phyloP scores from a whole-genome alignment of 306 rosid genomes.

The Arachis hypogaea region DNA sequence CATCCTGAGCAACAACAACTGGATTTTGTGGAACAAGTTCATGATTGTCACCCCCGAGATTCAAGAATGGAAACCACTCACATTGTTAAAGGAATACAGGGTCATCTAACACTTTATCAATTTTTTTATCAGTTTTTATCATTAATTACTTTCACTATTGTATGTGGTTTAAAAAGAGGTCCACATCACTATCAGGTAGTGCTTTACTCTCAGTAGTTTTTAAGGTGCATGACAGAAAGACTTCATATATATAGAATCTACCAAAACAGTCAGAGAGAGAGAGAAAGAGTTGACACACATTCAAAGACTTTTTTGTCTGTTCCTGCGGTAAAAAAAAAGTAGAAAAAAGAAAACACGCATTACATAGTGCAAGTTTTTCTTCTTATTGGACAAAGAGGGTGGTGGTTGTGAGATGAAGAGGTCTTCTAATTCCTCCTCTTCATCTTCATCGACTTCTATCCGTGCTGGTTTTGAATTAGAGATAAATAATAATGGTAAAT shows the following conservation, averaged over 20 bases:
- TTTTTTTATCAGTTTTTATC: too few relatives aligned
- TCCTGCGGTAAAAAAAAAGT: not conserved
- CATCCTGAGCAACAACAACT: too few relatives aligned
- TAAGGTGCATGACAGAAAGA: too few relatives aligned
- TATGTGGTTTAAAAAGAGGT: too few relatives aligned
- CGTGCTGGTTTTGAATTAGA: constrained; percentile 37
- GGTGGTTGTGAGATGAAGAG: constrained; percentile 58
- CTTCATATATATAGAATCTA: constrained; percentile 18
- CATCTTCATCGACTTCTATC: constrained; percentile 53
- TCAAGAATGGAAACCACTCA: too few relatives aligned
- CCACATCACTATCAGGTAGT: too few relatives aligned
- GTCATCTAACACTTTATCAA: too few relatives aligned
- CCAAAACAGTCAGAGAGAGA: constrained; percentile 13
- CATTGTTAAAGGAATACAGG: too few relatives aligned
- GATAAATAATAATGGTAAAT: not conserved
- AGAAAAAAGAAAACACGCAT: not conserved
- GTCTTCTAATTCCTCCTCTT: constrained; percentile 53
- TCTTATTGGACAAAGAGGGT: not conserved
- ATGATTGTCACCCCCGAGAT: too few relatives aligned
- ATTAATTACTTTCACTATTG: too few relatives aligned
- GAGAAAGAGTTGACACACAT: not conserved
- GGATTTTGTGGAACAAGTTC: too few relatives aligned
- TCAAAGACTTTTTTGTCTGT: constrained; percentile 16
- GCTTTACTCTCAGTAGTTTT: too few relatives aligned
- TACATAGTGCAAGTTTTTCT: constrained; percentile 1